Base-by-base conservation (phyloP, 495 filamentous ascomycete genomes). In the Xylaria palmicola region DNA sequence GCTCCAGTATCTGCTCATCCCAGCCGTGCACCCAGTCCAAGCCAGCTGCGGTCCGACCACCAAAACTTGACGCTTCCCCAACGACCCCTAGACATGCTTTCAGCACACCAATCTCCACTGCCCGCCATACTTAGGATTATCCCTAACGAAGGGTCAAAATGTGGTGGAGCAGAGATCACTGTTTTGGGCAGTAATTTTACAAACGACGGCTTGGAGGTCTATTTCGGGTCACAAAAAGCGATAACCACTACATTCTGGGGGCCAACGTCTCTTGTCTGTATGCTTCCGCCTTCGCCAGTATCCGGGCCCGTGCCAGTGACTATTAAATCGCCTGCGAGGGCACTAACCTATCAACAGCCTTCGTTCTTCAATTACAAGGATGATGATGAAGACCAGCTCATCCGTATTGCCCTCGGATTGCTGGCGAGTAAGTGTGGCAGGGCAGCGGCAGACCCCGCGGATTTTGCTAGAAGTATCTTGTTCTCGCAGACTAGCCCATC, bases 171-270 rank as follows among this genome's bases (percentile, higher is more conserved):
- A 32, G 92, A 97, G 66, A 90, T 97, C 12, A 91, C 89, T 0
- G 80, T 93, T 55, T 76, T 93, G 26, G 93, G 93, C 6, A 88
- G 84, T 65, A 86, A 86, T 20, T 97, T 97, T 65, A 85, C 83
- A 36, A 84, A 87, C 45, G 67, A 60, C 52, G 90, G 90, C 5
- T 83, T 93, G 68, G 89, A 91, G 56, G 91, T 96, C 59, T 87
- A 92, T 65, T 97, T 97, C 72, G 93, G 92, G 17, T 86, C 91
- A 44, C 81, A 80, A 4, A 78, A 85, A 34, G 93, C 93, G 9
- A 88, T 86, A 1, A 90, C 88, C 9, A 93, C 90, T 10, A 90
- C 89, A 1, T 95, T 81, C 66, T 96, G 91, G 87, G 90, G 90
- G 22, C 84, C 89, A 52, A 87, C 84, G 43, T 89, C 88, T 19